Conservation (phyloP, 495 filamentous ascomycete species). For the Xylaria castorea region DNA sequence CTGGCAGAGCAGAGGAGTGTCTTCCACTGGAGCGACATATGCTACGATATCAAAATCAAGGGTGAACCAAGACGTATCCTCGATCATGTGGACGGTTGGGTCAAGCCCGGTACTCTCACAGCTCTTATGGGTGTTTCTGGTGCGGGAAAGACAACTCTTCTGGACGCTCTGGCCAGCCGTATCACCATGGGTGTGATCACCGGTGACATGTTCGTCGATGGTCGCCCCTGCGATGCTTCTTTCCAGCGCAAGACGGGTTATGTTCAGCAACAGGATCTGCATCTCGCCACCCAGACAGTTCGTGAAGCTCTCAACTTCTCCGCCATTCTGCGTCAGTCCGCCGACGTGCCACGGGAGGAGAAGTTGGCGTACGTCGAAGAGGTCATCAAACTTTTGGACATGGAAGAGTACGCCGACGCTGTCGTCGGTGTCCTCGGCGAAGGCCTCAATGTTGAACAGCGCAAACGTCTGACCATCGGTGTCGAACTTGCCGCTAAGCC, state of each 20-base stretch:
- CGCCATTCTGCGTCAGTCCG: conserved; percentile 84
- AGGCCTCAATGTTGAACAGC: conserved; percentile 91
- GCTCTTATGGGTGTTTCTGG: conserved; percentile 85
- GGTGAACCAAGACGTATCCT: conserved; percentile 74
- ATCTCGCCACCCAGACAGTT: conserved; percentile 84
- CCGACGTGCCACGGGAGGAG: conserved; percentile 67
- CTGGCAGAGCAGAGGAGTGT: conserved; percentile 68
- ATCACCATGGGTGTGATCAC: conserved; percentile 86
- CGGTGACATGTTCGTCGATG: conserved; percentile 87
- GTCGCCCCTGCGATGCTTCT: conserved; percentile 72
- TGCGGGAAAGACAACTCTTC: conserved; percentile 76
- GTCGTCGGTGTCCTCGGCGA: conserved; percentile 87
- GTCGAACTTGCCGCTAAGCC: conserved; percentile 93
- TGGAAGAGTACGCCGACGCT: conserved; percentile 87
- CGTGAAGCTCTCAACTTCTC: conserved; percentile 85
- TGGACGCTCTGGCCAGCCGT: conserved; percentile 77
- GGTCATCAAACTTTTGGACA: conserved; percentile 86
- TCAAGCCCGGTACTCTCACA: conserved; percentile 87
- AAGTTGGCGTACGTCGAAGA: conserved; percentile 89
- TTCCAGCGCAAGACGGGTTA: conserved; percentile 96
- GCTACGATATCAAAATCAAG: conserved; percentile 91
- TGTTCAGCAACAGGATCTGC: conserved; percentile 95
- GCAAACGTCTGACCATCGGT: conserved; percentile 88
- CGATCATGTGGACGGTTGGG: conserved; percentile 86
- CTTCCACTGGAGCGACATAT: conserved; percentile 87